phyloP scores from a whole-genome alignment of 2,329 filamentous ascomycete genomes.

The Botrytis porri region DNA sequence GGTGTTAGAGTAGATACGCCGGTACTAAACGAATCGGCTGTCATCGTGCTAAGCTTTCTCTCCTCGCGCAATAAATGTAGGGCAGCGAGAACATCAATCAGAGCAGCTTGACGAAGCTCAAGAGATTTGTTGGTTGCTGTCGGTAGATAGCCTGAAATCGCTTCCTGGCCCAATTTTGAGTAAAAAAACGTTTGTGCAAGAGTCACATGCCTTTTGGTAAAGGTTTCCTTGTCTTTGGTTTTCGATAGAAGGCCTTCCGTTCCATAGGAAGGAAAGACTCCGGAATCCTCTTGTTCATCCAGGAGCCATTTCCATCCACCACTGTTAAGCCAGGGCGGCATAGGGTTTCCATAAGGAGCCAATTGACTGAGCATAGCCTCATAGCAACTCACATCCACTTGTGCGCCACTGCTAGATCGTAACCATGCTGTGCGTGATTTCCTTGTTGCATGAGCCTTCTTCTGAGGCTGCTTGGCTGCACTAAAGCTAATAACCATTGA shows the following conservation, averaged over 20 bases:
- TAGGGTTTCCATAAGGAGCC: constrained; percentile 33
- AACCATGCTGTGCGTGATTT: constrained; percentile 44
- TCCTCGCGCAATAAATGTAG: constrained; percentile 90
- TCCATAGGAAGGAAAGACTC: constrained; percentile 28
- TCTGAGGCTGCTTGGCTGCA: constrained; percentile 38
- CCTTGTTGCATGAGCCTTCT: constrained; percentile 39
- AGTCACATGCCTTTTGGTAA: constrained; percentile 51
- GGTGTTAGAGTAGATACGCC: constrained; percentile 59
- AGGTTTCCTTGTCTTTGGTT: constrained; percentile 51
- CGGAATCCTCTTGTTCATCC: constrained; percentile 48
- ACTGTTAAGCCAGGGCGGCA: constrained; percentile 58
- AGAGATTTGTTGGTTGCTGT: constrained; percentile 52
- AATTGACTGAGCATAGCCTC: constrained; percentile 47
- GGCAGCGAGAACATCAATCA: constrained; percentile 67
- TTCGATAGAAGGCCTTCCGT: constrained; percentile 23
- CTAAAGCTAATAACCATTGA: constrained; percentile 61
- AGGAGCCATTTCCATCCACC: constrained; percentile 70
- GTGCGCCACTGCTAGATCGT: constrained; percentile 49
- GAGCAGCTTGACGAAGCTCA: constrained; percentile 56
- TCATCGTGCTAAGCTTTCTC: constrained; percentile 69
- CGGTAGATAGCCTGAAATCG: constrained; percentile 60
- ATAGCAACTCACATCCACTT: constrained; percentile 43
- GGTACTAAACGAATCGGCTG: constrained; percentile 46
- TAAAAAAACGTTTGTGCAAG: constrained; percentile 64
- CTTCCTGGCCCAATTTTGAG: constrained; percentile 52